Evolutionary conservation across 306 rosid species (phyloP).

Genomic region (Fagus crenata): DNA sequence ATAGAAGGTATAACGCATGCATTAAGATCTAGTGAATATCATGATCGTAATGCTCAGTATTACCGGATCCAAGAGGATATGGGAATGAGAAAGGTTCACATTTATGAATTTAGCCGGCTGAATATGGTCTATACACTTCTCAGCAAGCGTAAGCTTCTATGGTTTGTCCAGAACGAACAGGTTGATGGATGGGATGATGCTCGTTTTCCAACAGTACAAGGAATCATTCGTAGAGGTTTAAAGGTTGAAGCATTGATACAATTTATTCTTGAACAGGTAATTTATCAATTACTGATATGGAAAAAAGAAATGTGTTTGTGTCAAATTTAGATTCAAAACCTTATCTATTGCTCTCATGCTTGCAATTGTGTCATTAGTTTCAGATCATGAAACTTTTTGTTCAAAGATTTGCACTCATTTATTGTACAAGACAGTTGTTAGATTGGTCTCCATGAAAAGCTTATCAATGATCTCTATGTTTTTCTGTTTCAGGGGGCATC

Average conservation of each 20-base stretch:
- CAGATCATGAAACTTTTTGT: background rate
- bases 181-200: slow-evolving; percentile 99
- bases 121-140: slow-evolving; percentile 96
- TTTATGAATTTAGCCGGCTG: slow-evolving; percentile 88
- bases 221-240: slow-evolving; percentile 89
- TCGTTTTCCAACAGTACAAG: slow-evolving; percentile 92
- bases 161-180: slow-evolving; percentile 92
- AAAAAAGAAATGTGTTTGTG: slow-evolving; percentile 21
- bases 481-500: slow-evolving; percentile 72
- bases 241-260: slow-evolving; percentile 84
- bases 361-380: background rate
- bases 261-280: slow-evolving; percentile 90
- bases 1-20: slow-evolving; percentile 86
- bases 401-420: background rate
- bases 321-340: slow-evolving; percentile 13
- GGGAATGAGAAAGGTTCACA: slow-evolving; percentile 70
- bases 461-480: slow-evolving; percentile 25
- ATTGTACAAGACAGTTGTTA: slow-evolving; percentile 6
- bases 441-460: slow-evolving; percentile 14
- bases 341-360: background rate
- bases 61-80: slow-evolving; percentile 76
- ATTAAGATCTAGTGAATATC: slow-evolving; percentile 93
- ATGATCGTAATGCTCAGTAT: slow-evolving; percentile 90
- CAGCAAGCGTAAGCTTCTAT: slow-evolving; percentile 89
- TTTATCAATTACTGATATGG: slow-evolving; percentile 16